Base-by-base conservation (phyloP, 208 protist species). In the Leishmania amazonensis region DNA sequence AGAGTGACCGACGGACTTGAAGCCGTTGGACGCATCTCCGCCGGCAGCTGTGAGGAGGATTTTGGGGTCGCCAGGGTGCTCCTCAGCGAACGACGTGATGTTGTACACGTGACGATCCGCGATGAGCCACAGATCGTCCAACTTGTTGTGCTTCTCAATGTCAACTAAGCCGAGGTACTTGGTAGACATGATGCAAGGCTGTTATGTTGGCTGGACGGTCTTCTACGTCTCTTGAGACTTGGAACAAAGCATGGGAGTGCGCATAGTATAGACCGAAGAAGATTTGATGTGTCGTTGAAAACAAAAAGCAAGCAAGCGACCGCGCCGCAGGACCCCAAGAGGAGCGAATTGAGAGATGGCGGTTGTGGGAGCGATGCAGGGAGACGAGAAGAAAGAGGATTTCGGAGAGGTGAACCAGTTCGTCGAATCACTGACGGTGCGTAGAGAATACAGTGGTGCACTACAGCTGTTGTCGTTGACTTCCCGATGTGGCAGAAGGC, bases 91-190 rank as follows among this genome's bases (percentile, higher is more conserved):
- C 70, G 87, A 87, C 31, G 89, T 95, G 31, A 97, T 80, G 72
- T 95, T 88, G 81, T 96, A 95, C 1, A 97, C 94, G 68, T 93
- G 94, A 65, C 90, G 87, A 79, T 98, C 84, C 38, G 94, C 87
- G 51, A 95, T 89, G 45, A 98, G 84, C 94, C 93, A 98, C 38
- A 94, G 73, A 74, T 94, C 89, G 8, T 88, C 79, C 75, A 93
- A 86, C 31, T 86, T 89, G 21, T 78, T 89, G 83, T 96, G 92
- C 80, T 87, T 89, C 71, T 67, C 65, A 76, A 97, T 82, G 84
- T 98, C 92, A 2, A 67, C 85, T 3, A 90, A 51, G 58, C 81
- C 84, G 74, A 91, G 89, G 57, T 68, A 75, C 79, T 91, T 89
- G 58, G 75, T 88, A 60, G 77, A 42, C 83, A 80, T 80, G n/a